phyloP scores from a whole-genome alignment of 139 green algal species.

The Coelastrella sp. region DNA sequence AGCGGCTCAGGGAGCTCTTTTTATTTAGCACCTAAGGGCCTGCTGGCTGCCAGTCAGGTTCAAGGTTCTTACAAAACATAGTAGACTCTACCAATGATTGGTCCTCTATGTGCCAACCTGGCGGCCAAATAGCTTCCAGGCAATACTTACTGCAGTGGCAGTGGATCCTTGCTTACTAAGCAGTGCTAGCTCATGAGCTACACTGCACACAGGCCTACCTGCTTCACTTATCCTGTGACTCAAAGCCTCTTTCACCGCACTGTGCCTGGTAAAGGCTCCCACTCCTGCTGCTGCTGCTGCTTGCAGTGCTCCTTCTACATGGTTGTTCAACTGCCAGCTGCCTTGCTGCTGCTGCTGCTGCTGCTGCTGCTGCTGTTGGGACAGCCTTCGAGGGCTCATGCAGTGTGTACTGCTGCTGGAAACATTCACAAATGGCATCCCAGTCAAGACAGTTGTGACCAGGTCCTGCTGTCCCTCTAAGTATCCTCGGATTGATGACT shows the following conservation, averaged over 20 bases:
- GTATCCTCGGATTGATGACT: neutral
- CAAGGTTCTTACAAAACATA: too few species aligned
- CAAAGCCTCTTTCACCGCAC: neutral
- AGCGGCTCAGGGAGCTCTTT: too few species aligned
- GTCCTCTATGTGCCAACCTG: too few species aligned
- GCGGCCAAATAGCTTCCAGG: too few species aligned
- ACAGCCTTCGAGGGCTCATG: too few species aligned
- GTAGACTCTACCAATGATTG: too few species aligned
- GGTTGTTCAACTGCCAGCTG: neutral
- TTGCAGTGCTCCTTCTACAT: too few species aligned
- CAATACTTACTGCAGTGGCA: too few species aligned
- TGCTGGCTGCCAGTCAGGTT: too few species aligned
- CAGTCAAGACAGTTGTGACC: neutral
- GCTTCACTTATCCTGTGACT: neutral
- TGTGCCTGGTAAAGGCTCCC: neutral
- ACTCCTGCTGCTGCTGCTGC: neutral
- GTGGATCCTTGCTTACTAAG: too few species aligned
- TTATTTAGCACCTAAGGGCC: too few species aligned
- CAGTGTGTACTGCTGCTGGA: neutral
- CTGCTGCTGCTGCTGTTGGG: neutral
- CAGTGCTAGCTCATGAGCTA: too few species aligned
- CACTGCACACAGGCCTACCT: neutral
- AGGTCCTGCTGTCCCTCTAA: neutral
- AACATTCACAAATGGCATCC: neutral
- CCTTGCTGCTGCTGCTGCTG: constrained; percentile 1